Percentiles rank a stretch among this genome's conserved stretches.
These are phyloP conservation scores for Podosphaera fusca DNA, from an alignment of 2,329 filamentous ascomycete species.

Conservation along the genomic window DNA sequence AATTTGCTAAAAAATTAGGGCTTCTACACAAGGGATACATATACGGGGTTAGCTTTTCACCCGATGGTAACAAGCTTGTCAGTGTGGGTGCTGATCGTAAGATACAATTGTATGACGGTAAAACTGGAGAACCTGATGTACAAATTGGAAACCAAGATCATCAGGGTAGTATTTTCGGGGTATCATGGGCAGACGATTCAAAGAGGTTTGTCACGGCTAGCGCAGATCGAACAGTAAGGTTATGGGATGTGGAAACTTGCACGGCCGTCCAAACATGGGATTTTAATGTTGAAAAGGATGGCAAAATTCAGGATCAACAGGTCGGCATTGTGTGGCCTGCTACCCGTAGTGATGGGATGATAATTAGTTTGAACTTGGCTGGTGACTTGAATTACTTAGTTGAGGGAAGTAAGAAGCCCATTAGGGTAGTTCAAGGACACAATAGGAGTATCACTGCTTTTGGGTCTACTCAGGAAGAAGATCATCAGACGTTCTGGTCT, in stretches of 20 bases:
- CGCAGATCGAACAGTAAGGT: conserved; percentile 79
- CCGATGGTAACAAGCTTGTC: conserved; percentile 59
- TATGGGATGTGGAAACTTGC: conserved; percentile 74
- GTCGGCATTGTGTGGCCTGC: conserved; percentile 82
- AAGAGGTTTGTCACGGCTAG: conserved; percentile 75
- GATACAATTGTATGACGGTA: conserved; percentile 91
- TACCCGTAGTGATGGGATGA: conserved; percentile 58
- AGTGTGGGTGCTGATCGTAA: conserved; percentile 81
- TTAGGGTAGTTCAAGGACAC: conserved; percentile 60
- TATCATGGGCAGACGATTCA: conserved; percentile 76
- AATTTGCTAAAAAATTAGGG: conserved; percentile 67
- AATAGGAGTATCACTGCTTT: conserved; percentile 77
- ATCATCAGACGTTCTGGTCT: conserved; percentile 47
- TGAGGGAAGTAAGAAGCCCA: conserved; percentile 45
- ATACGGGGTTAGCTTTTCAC: conserved; percentile 69
- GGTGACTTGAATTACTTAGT: conserved; percentile 80
- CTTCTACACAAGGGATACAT: conserved; percentile 74
- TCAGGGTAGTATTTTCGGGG: conserved; percentile 75
- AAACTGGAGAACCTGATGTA: conserved; percentile 63
- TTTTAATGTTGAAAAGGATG: conserved; percentile 49
- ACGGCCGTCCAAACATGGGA: conserved; percentile 64
- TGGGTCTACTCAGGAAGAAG: conserved; percentile 25
- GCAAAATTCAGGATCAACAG: conserved; percentile 65
- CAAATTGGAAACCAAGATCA: conserved; percentile 69
- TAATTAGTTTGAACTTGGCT: conserved; percentile 72